Evolutionary conservation across 345 rosid species (phyloP), one percentile per base, ranked within the genome.

Genomic region (Eucalyptus lansdowneana): DNA sequence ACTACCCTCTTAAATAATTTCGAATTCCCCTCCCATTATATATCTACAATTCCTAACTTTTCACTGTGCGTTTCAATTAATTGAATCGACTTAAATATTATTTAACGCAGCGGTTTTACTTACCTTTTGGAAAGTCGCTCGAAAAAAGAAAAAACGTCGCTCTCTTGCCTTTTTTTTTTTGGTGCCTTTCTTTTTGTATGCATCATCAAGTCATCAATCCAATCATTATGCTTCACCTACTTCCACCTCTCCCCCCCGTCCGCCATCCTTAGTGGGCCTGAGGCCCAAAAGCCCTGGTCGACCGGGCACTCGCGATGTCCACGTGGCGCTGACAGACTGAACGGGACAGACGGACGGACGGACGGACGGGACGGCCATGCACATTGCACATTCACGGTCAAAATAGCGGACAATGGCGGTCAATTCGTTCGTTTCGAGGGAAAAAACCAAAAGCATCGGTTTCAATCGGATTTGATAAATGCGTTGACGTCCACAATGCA

Each of bases 401-500:
- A 37, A 37, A 40, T 25, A 11, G 83, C 45, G 45, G 83, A 37
- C 80, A 0, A 34, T 3, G 14, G 44, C 2, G 81, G 81, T 37
- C 81, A 21, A 72, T 72, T 37, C 45, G 3, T 37, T 19, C 3
- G 45, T 19, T 19, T 7, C 19, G 1, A 49, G 5, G 34, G 22
- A 40, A 24, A 54, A 24, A 11, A 56, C 13, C 72, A 56, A 37
- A 81, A 44, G 50, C 50, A 25, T 37, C 50, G 34, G 87, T 40
- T 50, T 91, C 87, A 94, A 93, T 88, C 90, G 69, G 54, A 93
- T 94, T 96, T 89, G 89, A 95, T 92, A 92, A 89, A 89, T 85
- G 67, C 81, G 88, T 91, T 94, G 88, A 90, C 93, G 96, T 96
- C 98, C 98, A 90, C 96, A 11, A 91, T 83, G 93, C 42, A 76